Conservation (phyloP, 768 basidiomycete species). For the Panaeolus papilionaceus region DNA sequence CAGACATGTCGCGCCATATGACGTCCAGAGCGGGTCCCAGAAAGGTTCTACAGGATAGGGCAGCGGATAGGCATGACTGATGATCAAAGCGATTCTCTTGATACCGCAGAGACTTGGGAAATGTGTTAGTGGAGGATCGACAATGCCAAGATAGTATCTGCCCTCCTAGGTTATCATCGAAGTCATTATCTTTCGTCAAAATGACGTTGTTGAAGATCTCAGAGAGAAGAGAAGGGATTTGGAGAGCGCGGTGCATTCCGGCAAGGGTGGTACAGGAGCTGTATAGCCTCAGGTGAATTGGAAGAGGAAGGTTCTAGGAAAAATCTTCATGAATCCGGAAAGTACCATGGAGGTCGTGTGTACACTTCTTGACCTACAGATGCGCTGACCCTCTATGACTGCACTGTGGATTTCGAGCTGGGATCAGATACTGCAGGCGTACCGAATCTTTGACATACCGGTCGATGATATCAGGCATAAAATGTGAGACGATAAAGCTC, state of each 20-base stretch:
- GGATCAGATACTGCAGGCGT: too few species aligned
- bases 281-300: too few species aligned
- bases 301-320: too few species aligned
- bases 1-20: slow-evolving; percentile 7
- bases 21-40: slow-evolving; percentile 11
- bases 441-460: too few species aligned
- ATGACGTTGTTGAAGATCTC: neutral
- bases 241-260: neutral
- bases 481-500: too few species aligned
- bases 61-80: neutral
- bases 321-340: too few species aligned
- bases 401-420: too few species aligned
- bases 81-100: neutral
- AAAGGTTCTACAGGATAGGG: slow-evolving; percentile 9
- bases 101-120: neutral
- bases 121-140: neutral
- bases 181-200: neutral
- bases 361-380: too few species aligned
- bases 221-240: neutral
- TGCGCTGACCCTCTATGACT: too few species aligned
- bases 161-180: neutral
- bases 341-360: too few species aligned
- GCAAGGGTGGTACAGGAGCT: too few species aligned
- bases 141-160: neutral
- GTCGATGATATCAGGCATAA: too few species aligned